Evolutionary conservation across 2,329 filamentous ascomycete genomes (phyloP).

Genomic region (Didymella segeticola): DNA sequence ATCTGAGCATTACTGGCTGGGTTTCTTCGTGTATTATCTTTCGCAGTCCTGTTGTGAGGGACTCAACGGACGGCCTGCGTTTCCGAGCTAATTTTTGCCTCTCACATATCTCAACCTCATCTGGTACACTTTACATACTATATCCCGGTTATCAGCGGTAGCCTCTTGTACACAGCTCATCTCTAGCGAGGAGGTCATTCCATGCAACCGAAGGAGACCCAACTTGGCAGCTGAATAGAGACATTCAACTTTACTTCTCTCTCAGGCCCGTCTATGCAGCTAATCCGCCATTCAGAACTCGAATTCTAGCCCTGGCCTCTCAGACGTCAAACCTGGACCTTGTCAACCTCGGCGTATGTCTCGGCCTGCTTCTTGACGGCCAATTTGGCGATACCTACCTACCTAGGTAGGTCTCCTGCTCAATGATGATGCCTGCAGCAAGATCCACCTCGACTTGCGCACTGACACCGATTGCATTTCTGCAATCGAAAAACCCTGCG

Average conservation of each 20-base stretch:
- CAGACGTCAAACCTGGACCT: background rate
- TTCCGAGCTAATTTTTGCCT: slow-evolving; percentile 30
- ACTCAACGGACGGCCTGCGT: slow-evolving; percentile 25
- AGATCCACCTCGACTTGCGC: slow-evolving; percentile 13
- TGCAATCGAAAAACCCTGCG: slow-evolving; percentile 2
- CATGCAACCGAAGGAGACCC: slow-evolving; percentile 28
- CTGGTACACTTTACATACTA: slow-evolving; percentile 25
- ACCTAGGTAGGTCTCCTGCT: background rate
- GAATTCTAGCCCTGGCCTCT: background rate
- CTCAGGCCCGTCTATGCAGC: background rate
- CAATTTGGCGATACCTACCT: background rate
- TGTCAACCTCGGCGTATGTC: background rate
- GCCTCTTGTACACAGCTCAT: slow-evolving; percentile 23
- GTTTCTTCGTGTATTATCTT: slow-evolving; percentile 30
- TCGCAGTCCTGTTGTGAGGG: slow-evolving; percentile 11
- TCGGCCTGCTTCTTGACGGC: background rate
- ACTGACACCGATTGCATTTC: background rate
- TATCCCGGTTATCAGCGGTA: slow-evolving; percentile 14
- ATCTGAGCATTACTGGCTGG: slow-evolving; percentile 27
- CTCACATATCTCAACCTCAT: slow-evolving; percentile 25
- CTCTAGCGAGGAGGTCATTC: slow-evolving; percentile 28
- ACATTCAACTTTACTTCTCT: slow-evolving; percentile 25
- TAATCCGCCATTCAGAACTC: background rate
- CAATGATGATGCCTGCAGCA: background rate
- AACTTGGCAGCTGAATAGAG: slow-evolving; percentile 41